phyloP scores from a whole-genome alignment of 306 rosid genomes.

The Begonia loranthoides region DNA sequence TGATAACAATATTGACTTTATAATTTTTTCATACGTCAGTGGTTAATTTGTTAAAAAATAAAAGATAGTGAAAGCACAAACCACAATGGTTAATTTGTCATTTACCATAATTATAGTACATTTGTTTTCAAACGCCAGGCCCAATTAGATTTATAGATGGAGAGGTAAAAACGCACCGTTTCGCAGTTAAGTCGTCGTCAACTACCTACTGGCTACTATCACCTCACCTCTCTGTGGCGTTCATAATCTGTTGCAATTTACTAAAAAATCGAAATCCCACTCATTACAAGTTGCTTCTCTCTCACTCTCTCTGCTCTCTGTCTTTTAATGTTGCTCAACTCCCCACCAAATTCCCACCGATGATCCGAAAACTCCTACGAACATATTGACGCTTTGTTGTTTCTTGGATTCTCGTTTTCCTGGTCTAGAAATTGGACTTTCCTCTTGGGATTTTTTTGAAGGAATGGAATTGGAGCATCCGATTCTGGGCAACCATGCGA shows the following conservation, averaged over 20 bases:
- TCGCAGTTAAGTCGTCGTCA: too few relatives aligned
- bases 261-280: slow-evolving; percentile 14
- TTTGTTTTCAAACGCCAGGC: too few relatives aligned
- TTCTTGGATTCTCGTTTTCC: neutral
- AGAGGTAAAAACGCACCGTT: too few relatives aligned
- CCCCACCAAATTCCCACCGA: slow-evolving; percentile 24
- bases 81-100: too few relatives aligned
- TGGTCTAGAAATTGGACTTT: slow-evolving; percentile 2
- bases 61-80: too few relatives aligned
- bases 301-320: slow-evolving; percentile 20
- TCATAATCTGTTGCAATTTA: slow-evolving; percentile 31
- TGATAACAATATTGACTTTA: too few relatives aligned
- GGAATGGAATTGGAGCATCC: slow-evolving; percentile 62
- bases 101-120: too few relatives aligned
- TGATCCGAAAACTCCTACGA: slow-evolving; percentile 1
- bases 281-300: slow-evolving; percentile 23
- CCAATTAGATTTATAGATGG: too few relatives aligned
- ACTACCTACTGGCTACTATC: too few relatives aligned
- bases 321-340: slow-evolving; percentile 3
- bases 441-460: slow-evolving; percentile 2
- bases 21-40: too few relatives aligned
- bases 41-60: too few relatives aligned
- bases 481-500: slow-evolving; percentile 31
- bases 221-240: neutral
- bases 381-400: slow-evolving; percentile 2